Base-by-base conservation (phyloP, 495 filamentous ascomycete species). In the Cryomyces antarcticus region DNA sequence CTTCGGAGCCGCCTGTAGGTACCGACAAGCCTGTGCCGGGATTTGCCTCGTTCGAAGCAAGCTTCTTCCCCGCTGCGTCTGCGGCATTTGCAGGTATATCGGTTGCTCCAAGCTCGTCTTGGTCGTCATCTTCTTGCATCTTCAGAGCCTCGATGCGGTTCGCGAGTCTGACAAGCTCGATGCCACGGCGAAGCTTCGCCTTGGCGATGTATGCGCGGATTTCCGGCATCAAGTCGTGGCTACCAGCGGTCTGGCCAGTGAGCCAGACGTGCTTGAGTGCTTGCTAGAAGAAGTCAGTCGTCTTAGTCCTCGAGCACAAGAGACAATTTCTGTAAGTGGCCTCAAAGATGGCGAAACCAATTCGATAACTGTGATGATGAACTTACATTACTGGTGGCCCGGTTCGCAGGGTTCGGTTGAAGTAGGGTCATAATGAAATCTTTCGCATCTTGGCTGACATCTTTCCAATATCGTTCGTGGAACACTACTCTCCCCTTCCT, bases 401-500 rank as follows among this genome's bases (percentile, higher is more conserved):
- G 75, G 43, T 84, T 73, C 31, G 75, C 67, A 0, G 87, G 81
- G 46, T 81, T 69, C 5, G 83, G 75, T 52, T 88, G 80, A 34
- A 99, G 66, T 6, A 99, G 71, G 38, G 65, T 65, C 39, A 77
- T 62, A 58, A 99, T 96, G 59, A 99, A 99, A 48, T 85, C 75
- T 64, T 96, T 99, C 49, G 87, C 89, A 46, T 99, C 88, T 44
- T 77, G 69, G 57, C 87, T 95, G 48, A 96, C 92, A 58, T 94
- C 89, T 55, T 82, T 85, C 89, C 89, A 99, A 64, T 96, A 99
- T 30, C 89, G 78, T 55, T 93, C 86, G 59, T 99, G 89, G 74
- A 96, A 99, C 31, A 95, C 76, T 45, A 96, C 82, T 38, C 77
- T 73, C n/a, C 81, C 85, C 46, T 67, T 72, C 47, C 77, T 81